Evolutionary conservation across 495 filamentous ascomycete species (phyloP).

Genomic region (Podospora didyma): DNA sequence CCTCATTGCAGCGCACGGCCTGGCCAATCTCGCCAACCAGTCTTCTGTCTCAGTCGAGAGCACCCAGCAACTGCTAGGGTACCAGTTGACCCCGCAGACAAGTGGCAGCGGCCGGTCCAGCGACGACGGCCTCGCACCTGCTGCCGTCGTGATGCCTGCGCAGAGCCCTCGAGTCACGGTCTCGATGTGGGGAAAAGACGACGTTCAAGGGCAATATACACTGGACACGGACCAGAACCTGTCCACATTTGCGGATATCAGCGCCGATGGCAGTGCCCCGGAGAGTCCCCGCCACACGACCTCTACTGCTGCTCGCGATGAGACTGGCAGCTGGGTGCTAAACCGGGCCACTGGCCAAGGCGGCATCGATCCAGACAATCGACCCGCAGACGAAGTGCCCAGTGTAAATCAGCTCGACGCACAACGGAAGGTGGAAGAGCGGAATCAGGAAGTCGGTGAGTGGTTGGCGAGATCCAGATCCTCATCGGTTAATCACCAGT

Average conservation of each 20-base stretch:
- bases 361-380: slow-evolving; percentile 40
- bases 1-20: slow-evolving; percentile 17
- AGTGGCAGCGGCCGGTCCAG: slow-evolving; percentile 45
- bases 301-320: slow-evolving; percentile 29
- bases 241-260: slow-evolving; percentile 1
- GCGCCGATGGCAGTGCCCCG: slow-evolving; percentile 5
- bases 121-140: slow-evolving; percentile 39
- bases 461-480: slow-evolving; percentile 33
- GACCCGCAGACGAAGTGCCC: slow-evolving; percentile 32
- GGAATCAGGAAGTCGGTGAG: slow-evolving; percentile 36
- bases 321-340: slow-evolving; percentile 34
- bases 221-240: slow-evolving; percentile 20
- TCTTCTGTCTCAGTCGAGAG: slow-evolving; percentile 27
- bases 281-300: slow-evolving; percentile 3
- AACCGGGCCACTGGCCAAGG: slow-evolving; percentile 31
- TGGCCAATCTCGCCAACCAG: slow-evolving; percentile 19
- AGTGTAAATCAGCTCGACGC: slow-evolving; percentile 38
- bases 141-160: slow-evolving; percentile 31
- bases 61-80: slow-evolving; percentile 17
- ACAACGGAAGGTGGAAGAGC: slow-evolving; percentile 30
- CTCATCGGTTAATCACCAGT: neutral
- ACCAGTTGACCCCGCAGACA: slow-evolving; percentile 45
- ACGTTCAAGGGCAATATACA: slow-evolving; percentile 23
- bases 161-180: slow-evolving; percentile 48
- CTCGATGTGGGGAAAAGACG: slow-evolving; percentile 43